Evolutionary conservation across 1,284 basidiomycete genomes (phyloP).

Genomic region (Tilletia caries): DNA sequence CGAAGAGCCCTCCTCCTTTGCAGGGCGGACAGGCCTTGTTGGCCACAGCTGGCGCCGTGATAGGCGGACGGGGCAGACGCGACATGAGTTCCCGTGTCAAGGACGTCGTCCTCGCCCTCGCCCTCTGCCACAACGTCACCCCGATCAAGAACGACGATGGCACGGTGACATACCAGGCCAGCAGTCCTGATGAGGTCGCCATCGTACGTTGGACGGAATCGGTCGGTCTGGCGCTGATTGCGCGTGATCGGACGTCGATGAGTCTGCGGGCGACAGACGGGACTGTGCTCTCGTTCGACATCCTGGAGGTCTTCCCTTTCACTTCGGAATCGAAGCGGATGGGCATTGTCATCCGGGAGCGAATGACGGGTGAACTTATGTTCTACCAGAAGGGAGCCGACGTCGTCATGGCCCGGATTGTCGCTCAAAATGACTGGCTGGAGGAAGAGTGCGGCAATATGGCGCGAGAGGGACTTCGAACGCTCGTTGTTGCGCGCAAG

Average conservation of each 20-base stretch:
- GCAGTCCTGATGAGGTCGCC: constrained; percentile 96
- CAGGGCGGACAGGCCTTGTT: constrained; percentile 9
- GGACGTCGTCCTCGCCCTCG: constrained; percentile 87
- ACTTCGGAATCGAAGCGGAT: constrained; percentile 98
- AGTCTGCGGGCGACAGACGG: constrained; percentile 48
- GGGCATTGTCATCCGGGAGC: constrained; percentile 90
- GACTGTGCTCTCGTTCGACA: constrained; percentile 66
- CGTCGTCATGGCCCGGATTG: constrained; percentile 90
- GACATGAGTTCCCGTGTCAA: constrained; percentile 94
- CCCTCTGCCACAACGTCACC: constrained; percentile 96
- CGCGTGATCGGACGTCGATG: constrained; percentile 83
- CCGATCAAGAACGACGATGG: constrained; percentile 92
- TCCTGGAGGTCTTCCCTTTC: constrained; percentile 91
- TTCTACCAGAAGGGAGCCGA: constrained; percentile 98
- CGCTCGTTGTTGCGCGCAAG: constrained; percentile 85
- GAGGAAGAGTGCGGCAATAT: constrained; percentile 98
- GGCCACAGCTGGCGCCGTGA: constrained; percentile 67
- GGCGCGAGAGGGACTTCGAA: constrained; percentile 92
- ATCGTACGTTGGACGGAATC: constrained; percentile 98
- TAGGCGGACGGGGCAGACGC: constrained; percentile 76
- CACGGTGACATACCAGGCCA: constrained; percentile 91
- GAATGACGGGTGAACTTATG: constrained; percentile 69
- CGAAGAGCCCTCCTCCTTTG: constrained; percentile 23
- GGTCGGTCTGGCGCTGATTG: constrained; percentile 80
- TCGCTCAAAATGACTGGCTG: constrained; percentile 96